phyloP scores from a whole-genome alignment of 2,329 filamentous ascomycete species.

The Coleophoma eucalyptorum region DNA sequence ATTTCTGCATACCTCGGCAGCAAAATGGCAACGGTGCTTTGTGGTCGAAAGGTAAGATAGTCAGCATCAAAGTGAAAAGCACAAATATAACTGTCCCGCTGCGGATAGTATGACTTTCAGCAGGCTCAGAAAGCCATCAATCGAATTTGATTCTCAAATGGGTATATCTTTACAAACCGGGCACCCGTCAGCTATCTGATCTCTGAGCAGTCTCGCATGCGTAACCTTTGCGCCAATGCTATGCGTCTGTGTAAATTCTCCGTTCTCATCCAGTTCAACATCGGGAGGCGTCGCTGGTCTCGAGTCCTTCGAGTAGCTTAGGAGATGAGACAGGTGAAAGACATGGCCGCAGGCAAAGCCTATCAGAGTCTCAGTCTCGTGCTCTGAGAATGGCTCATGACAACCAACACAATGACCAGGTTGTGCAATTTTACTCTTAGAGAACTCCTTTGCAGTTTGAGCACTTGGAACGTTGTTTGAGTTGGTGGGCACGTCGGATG shows the following conservation, averaged over 20 bases:
- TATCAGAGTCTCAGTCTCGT: slow-evolving; percentile 68
- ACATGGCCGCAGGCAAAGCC: slow-evolving; percentile 82
- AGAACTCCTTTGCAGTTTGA: slow-evolving; percentile 10
- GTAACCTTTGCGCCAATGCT: slow-evolving; percentile 86
- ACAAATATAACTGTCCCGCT: too few species aligned
- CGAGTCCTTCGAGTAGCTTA: slow-evolving; percentile 37
- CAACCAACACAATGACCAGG: slow-evolving; percentile 57
- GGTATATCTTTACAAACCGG: slow-evolving; percentile 43
- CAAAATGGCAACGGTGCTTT: too few species aligned
- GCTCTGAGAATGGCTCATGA: slow-evolving; percentile 50
- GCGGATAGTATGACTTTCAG: not conserved
- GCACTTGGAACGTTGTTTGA: slow-evolving; percentile 7
- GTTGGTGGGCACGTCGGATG: slow-evolving; percentile 32
- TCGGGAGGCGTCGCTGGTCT: slow-evolving; percentile 33
- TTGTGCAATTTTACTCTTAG: slow-evolving; percentile 3
- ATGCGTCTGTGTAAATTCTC: slow-evolving; percentile 41
- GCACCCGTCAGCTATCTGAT: slow-evolving; percentile 64
- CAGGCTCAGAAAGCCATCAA: not conserved
- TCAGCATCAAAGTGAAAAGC: too few species aligned
- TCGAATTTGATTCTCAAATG: not conserved
- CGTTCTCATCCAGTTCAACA: slow-evolving; percentile 41
- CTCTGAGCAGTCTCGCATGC: slow-evolving; percentile 73
- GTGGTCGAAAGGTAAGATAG: too few species aligned
- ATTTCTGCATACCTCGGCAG: too few species aligned
- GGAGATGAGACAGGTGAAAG: slow-evolving; percentile 71